These are phyloP conservation scores for Francoa sonchifolia DNA, from an alignment of 441 rosid genomes.

Conservation along the genomic window DNA sequence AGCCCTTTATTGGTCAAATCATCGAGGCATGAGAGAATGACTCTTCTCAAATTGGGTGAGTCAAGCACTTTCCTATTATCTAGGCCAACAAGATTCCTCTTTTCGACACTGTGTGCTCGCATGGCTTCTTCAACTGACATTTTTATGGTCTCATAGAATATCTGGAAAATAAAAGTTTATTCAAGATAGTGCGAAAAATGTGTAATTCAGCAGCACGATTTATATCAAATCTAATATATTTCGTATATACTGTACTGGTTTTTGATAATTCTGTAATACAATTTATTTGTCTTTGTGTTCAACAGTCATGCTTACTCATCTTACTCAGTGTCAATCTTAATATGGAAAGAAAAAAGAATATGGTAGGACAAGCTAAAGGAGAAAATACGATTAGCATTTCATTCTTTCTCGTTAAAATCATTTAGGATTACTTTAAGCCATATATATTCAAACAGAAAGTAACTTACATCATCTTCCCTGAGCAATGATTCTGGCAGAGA, in stretches of 20 bases:
- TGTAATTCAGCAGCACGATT: not conserved
- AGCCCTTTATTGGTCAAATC: slow-evolving; percentile 57
- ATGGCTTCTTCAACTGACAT: slow-evolving; percentile 47
- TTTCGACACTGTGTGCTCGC: slow-evolving; percentile 25
- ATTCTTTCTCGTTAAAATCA: not conserved
- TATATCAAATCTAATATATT: not conserved
- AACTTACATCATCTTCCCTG: slow-evolving; percentile 72
- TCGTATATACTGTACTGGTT: not conserved
- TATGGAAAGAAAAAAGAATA: too few species aligned
- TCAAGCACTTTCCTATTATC: slow-evolving; percentile 19
- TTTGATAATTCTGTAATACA: too few species aligned
- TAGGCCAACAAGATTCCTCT: slow-evolving; percentile 11
- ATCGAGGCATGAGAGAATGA: slow-evolving; percentile 31
- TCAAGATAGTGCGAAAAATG: not conserved
- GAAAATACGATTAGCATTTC: not conserved
- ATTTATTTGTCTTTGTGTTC: too few species aligned
- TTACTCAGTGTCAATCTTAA: too few species aligned
- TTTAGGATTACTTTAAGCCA: not conserved
- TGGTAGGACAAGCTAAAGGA: not conserved
- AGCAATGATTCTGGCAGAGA: slow-evolving; percentile 52
- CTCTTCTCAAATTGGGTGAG: slow-evolving; percentile 18
- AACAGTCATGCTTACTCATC: too few species aligned
- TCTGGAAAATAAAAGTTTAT: slow-evolving; percentile 20
- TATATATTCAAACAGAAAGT: not conserved
- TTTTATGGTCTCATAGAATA: slow-evolving; percentile 51